Conservation (phyloP, 352 stramenopile species). For the Phytophthora syringae region DNA sequence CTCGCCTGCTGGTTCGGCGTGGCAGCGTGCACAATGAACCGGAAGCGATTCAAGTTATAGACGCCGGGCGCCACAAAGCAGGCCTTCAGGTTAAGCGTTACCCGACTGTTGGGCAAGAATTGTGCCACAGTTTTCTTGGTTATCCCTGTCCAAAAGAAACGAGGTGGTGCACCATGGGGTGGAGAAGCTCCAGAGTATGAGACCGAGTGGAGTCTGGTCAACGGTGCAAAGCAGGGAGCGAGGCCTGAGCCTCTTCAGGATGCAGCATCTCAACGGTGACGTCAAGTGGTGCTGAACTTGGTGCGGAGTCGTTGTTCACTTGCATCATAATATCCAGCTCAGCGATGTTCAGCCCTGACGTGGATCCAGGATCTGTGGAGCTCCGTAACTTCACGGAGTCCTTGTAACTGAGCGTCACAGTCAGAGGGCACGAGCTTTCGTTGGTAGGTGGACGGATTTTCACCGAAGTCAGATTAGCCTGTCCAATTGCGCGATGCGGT, state of each 20-base stretch:
- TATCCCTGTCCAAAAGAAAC: conserved; percentile 83
- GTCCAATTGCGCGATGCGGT: conserved; percentile 47
- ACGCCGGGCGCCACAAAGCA: conserved; percentile 78
- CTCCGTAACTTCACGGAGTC: conserved; percentile 42
- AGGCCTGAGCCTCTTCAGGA: conserved; percentile 65
- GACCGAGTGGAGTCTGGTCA: conserved; percentile 40
- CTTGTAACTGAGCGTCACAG: conserved; percentile 70
- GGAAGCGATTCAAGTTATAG: conserved; percentile 87
- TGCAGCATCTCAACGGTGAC: conserved; percentile 84
- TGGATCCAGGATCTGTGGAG: conserved; percentile 11
- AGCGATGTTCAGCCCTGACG: conserved; percentile 44
- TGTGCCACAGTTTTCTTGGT: conserved; percentile 71
- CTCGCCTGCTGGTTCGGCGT: conserved; percentile 32
- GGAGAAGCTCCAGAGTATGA: conserved; percentile 20
- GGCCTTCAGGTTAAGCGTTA: conserved; percentile 67
- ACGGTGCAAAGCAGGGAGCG: conserved; percentile 18
- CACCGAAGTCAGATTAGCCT: conserved; percentile 69
- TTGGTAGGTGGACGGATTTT: conserved; percentile 60
- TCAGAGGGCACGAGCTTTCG: conserved; percentile 64
- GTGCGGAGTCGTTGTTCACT: conserved; percentile 67
- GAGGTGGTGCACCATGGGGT: conserved; percentile 43
- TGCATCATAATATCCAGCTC: conserved; percentile 81
- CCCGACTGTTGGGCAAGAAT: conserved; percentile 54
- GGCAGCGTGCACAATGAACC: conserved; percentile 55
- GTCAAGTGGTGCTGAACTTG: conserved; percentile 63